phyloP scores from a whole-genome alignment of 1,284 basidiomycete genomes.

The Ustilago tritici region DNA sequence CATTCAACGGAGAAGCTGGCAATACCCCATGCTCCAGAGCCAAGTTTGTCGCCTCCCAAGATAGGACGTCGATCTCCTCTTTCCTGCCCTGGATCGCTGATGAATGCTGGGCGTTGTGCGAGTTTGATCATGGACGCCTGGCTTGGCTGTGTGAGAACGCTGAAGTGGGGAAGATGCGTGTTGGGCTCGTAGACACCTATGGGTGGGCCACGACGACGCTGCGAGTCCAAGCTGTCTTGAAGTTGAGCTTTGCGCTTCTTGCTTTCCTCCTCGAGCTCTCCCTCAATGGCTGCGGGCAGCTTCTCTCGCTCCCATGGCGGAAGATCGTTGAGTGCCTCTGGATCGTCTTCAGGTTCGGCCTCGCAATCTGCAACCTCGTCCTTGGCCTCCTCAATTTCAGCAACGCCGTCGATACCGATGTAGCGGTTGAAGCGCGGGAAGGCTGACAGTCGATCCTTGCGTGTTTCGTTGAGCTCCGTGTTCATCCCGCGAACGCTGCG shows the following conservation, averaged over 20 bases:
- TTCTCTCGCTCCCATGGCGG: conserved; percentile 60
- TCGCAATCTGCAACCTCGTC: conserved; percentile 37
- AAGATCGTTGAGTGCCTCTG: conserved; percentile 52
- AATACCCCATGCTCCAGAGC: conserved; percentile 54
- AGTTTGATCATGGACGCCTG: conserved; percentile 45
- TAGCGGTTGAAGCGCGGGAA: conserved; percentile 54
- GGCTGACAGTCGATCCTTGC: conserved; percentile 54
- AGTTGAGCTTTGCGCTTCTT: conserved; percentile 31
- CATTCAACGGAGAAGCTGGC: conserved; percentile 48
- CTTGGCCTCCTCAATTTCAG: conserved; percentile 21
- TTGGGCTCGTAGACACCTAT: conserved; percentile 67
- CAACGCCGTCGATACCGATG: conserved; percentile 26
- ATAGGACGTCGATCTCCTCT: conserved; percentile 43
- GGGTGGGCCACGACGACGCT: conserved; percentile 55
- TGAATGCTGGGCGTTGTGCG: conserved; percentile 38
- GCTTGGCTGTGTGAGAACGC: conserved; percentile 55
- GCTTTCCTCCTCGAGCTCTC: conserved; percentile 28
- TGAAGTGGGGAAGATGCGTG: conserved; percentile 61
- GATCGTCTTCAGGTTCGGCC: conserved; percentile 50
- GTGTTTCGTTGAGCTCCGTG: conserved; percentile 59
- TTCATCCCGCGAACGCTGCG: conserved; percentile 66
- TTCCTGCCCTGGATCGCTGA: conserved; percentile 25
- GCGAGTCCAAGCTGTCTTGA: conserved; percentile 24
- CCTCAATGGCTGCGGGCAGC: conserved; percentile 18
- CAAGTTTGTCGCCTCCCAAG: conserved; percentile 51